Evolutionary conservation across 129 eudicot genomes (phyloP).

Genomic region (Saussurea involucrata): DNA sequence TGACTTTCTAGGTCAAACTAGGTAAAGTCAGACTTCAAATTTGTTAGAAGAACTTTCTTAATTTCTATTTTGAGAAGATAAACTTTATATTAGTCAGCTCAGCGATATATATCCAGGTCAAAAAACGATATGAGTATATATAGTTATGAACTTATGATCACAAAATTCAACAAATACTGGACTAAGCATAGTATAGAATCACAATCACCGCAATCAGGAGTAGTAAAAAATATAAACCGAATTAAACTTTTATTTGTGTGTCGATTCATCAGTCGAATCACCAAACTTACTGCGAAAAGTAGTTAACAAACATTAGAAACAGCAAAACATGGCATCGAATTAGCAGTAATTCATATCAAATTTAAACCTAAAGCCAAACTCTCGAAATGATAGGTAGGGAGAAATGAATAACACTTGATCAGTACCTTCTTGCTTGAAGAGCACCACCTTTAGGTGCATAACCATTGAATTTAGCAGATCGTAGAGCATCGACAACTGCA

Average conservation of each 20-base stretch:
- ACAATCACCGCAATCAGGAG: neutral
- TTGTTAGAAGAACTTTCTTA: neutral
- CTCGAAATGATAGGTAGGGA: neutral
- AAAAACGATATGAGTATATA: neutral
- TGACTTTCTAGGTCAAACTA: constrained; percentile 1
- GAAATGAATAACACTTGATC: neutral
- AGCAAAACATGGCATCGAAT: neutral
- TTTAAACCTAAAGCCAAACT: neutral
- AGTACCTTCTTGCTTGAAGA: constrained; percentile 40
- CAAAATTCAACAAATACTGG: neutral
- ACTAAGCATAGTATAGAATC: neutral
- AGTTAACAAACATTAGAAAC: neutral
- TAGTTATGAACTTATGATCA: neutral
- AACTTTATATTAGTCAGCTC: constrained; percentile 8
- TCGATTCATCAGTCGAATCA: neutral
- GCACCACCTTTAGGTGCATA: constrained; percentile 50
- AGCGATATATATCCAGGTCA: neutral
- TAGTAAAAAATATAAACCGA: neutral
- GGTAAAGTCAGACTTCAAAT: constrained; percentile 6
- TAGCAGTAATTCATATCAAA: neutral
- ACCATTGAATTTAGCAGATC: constrained; percentile 50
- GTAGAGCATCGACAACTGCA: constrained; percentile 46
- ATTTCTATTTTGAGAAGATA: neutral
- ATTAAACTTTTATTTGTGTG: neutral
- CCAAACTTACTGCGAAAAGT: neutral